Base-by-base conservation (phyloP, 345 rosid species). In the Leavenworthia alabamica region DNA sequence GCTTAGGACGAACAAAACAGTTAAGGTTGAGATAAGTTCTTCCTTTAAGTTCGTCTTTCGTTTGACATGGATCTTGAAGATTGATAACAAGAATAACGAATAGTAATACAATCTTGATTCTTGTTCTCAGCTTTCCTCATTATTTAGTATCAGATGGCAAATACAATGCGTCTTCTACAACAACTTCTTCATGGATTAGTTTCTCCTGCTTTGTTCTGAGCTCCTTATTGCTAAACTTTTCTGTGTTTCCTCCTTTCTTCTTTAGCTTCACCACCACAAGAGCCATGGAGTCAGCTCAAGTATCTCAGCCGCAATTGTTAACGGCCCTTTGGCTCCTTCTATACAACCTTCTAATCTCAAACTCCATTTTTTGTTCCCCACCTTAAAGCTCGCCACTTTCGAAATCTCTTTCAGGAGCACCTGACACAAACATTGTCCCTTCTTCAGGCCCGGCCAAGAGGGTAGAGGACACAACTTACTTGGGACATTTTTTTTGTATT, bases 161-260 rank as follows among this genome's bases (percentile, higher is more conserved):
- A 71, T 71, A 35, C 28, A 73, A 33, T 60, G 81, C 9, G 65
- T 55, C 74, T 7, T 66, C 64, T 3, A 67, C 58, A 9, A 19
- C 53, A 40, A 26, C 46, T 5, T 14, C 58, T 67, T 43, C 80
- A 41, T 32, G 57, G 80, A 67, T 70, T 71, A 90, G 73, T 37
- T 82, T 84, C 79, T 84, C 80, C 58, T 88, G 60, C 26, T 83
- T 89, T 4, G 94, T 96, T 78, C 66, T 84, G 73, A 90, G 75
- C 65, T 90, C 86, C 53, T 57, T 82, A 23, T 78, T 70, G 56
- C 85, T 86, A 29, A 90, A 90, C 73, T 90, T 96, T 53, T 77
- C 84, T 73, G 29, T 81, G 28, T 88, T 80, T 11, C 97, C 97
- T 32, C 91, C 87, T 78, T 83, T 88, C 85, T 84, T 88, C 86